These are phyloP conservation scores for Lachancea cidri DNA, from an alignment of 805 yeast species.

Conservation along the genomic window DNA sequence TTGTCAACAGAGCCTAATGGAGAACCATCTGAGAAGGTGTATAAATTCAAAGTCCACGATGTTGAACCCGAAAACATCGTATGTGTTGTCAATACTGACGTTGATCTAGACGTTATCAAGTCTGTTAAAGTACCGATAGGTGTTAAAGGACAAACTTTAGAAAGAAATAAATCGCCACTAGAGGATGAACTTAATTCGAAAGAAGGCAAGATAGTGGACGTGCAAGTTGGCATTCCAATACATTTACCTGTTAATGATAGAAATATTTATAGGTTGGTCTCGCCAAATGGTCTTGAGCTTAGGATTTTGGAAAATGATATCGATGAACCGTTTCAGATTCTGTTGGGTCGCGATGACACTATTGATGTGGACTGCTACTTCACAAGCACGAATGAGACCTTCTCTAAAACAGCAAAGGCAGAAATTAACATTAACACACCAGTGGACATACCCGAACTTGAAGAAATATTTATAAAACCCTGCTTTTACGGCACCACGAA, in stretches of 20 bases:
- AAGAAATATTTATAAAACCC: neutral
- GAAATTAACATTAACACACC: neutral
- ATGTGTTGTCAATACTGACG: slow-evolving; percentile 53
- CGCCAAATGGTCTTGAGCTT: neutral
- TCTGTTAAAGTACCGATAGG: slow-evolving; percentile 32
- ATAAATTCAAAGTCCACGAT: slow-evolving; percentile 34
- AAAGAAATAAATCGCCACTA: neutral
- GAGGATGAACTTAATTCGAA: neutral
- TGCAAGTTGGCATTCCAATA: slow-evolving; percentile 1
- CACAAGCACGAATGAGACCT: neutral
- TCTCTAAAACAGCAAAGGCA: neutral
- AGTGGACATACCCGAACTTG: neutral
- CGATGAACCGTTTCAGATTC: slow-evolving; percentile 3
- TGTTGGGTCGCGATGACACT: slow-evolving; percentile 1
- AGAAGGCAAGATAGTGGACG: neutral
- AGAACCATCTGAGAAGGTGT: slow-evolving; percentile 9
- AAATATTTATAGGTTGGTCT: neutral
- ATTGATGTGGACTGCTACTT: slow-evolving; percentile 2
- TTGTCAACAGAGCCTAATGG: slow-evolving; percentile 6
- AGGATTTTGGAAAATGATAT: slow-evolving; percentile 1
- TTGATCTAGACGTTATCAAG: slow-evolving; percentile 39
- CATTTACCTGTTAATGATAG: neutral
- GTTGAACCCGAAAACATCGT: slow-evolving; percentile 40
- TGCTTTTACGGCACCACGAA: neutral
- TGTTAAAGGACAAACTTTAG: neutral